Percentiles rank a stretch among this genome's conserved stretches.
These are phyloP conservation scores for Rosa lucieae DNA, from an alignment of 306 rosid species.

Conservation along the genomic window DNA sequence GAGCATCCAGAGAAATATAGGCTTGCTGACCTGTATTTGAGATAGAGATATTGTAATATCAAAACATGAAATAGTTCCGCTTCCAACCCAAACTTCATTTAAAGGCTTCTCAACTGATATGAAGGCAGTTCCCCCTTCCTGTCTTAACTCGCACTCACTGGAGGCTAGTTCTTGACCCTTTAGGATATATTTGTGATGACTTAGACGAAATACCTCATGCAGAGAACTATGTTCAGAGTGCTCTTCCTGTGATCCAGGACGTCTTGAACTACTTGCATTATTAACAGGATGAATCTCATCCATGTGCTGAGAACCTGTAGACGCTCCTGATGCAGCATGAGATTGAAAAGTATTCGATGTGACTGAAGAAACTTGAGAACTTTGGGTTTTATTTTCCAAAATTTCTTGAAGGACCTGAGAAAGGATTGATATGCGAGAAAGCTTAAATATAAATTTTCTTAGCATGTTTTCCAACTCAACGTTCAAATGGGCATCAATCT, in stretches of 20 bases:
- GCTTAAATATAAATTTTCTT: constrained; percentile 48
- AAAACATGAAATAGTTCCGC: constrained; percentile 60
- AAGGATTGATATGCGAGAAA: constrained; percentile 59
- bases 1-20: constrained; percentile 3
- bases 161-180: constrained; percentile 9
- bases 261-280: constrained; percentile 57
- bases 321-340: constrained; percentile 40
- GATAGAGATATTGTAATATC: constrained; percentile 69
- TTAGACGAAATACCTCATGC: constrained; percentile 32
- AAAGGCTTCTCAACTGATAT: constrained; percentile 54
- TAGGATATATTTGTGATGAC: constrained; percentile 55
- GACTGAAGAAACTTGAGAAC: constrained; percentile 65
- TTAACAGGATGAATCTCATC: constrained; percentile 39
- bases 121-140: constrained; percentile 28
- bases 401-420: constrained; percentile 52
- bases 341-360: constrained; percentile 33
- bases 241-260: constrained; percentile 28
- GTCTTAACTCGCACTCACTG: background rate
- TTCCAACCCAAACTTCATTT: constrained; percentile 54
- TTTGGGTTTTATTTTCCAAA: constrained; percentile 36
- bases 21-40: constrained; percentile 61
- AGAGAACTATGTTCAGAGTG: constrained; percentile 14
- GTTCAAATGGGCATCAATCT: constrained; percentile 54
- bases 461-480: constrained; percentile 45
- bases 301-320: constrained; percentile 35